Conservation (phyloP, 305 asterid species). For the Solanum hybrid region DNA sequence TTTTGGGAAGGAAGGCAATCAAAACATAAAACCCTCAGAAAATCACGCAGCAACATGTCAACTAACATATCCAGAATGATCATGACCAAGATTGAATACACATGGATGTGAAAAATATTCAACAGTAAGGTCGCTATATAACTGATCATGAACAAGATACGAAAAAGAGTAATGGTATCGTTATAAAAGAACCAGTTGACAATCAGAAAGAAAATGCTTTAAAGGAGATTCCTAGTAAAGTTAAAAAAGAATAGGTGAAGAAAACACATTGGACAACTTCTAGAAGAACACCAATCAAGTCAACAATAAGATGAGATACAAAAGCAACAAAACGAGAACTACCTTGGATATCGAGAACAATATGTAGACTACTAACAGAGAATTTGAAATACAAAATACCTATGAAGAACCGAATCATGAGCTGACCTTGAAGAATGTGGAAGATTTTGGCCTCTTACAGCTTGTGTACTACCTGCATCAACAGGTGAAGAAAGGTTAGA, state of each 20-base stretch:
- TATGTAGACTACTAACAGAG: not conserved
- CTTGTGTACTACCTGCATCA: not conserved
- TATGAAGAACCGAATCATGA: not conserved
- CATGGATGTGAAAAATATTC: not conserved
- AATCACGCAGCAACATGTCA: not conserved
- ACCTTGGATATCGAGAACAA: too few species aligned
- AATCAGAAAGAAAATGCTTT: too few species aligned
- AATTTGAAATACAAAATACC: not conserved
- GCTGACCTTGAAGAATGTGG: not conserved
- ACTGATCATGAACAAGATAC: not conserved
- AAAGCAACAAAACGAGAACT: too few species aligned
- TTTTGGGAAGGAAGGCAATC: not conserved
- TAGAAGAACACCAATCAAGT: too few species aligned
- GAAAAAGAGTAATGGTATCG: too few species aligned
- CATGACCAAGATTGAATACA: not conserved
- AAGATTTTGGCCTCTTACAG: not conserved
- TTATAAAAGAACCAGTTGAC: too few species aligned
- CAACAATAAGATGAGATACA: too few species aligned
- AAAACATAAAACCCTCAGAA: not conserved
- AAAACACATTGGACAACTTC: too few species aligned
- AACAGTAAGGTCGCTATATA: not conserved
- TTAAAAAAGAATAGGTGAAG: too few species aligned
- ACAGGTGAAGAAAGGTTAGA: not conserved
- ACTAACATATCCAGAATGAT: not conserved
- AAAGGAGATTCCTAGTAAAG: too few species aligned